Evolutionary conservation across 441 rosid genomes (phyloP).

Genomic region (Populus tomentosa): DNA sequence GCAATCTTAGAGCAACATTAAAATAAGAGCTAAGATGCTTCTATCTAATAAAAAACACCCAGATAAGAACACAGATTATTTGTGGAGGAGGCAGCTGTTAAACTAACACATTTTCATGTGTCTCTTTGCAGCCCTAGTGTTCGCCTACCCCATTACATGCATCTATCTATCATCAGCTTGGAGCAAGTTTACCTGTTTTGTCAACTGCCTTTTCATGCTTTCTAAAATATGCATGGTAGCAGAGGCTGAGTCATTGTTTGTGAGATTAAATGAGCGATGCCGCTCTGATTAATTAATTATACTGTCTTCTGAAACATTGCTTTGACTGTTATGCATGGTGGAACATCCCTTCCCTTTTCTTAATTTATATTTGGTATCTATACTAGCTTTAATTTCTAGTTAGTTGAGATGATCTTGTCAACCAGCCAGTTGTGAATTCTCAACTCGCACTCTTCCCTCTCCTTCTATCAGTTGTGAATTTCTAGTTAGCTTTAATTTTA

Average conservation of each 20-base stretch:
- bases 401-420: slow-evolving; percentile 6
- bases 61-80: background rate
- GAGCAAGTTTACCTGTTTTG: slow-evolving; percentile 1
- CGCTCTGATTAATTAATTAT: too few relatives aligned
- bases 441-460: background rate
- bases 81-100: background rate
- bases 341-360: background rate
- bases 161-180: too few relatives aligned
- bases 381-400: background rate
- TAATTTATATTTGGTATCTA: background rate
- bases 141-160: background rate
- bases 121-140: background rate
- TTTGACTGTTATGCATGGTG: background rate
- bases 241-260: background rate
- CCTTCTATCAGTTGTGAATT: too few relatives aligned
- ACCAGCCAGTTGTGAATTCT: background rate
- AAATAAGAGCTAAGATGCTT: background rate
- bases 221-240: background rate
- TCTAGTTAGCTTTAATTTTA: too few relatives aligned
- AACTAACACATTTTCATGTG: slow-evolving; percentile 7
- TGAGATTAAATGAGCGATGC: background rate
- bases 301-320: background rate
- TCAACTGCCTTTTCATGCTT: background rate
- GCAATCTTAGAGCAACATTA: background rate
- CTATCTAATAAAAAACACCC: background rate